phyloP scores from a whole-genome alignment of 2,329 filamentous ascomycete genomes.

The Cylindrodendrum hubeiense region DNA sequence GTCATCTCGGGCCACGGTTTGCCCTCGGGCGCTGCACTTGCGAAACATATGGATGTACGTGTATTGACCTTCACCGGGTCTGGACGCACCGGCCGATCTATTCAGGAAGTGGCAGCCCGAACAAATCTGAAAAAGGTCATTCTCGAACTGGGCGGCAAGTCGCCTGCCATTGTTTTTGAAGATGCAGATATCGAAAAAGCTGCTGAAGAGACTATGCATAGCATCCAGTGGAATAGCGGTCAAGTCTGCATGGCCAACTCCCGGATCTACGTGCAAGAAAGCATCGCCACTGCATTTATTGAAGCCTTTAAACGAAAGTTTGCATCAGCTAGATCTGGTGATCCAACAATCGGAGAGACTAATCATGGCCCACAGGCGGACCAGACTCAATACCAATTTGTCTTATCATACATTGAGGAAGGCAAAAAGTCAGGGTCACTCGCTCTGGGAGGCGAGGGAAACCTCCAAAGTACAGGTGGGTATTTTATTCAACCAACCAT shows the following conservation, averaged over 20 bases:
- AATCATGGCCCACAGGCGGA: conserved; percentile 35
- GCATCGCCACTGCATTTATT: conserved; percentile 50
- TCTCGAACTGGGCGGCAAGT: conserved; percentile 78
- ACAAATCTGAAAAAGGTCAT: conserved; percentile 75
- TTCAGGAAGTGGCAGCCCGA: conserved; percentile 78
- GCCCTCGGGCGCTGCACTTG: conserved; percentile 75
- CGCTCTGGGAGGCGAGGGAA: conserved; percentile 23
- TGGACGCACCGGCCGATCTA: conserved; percentile 75
- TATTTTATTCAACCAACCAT: conserved; percentile 36
- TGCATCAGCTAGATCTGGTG: conserved; percentile 5
- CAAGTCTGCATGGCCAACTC: conserved; percentile 72
- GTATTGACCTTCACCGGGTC: conserved; percentile 85
- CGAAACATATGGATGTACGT: conserved; percentile 75
- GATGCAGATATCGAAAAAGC: conserved; percentile 54
- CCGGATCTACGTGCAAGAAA: conserved; percentile 68
- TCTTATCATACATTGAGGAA: conserved; percentile 30
- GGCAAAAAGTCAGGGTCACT: conserved; percentile 29
- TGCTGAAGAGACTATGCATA: conserved; percentile 61
- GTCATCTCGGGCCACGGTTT: conserved; percentile 78
- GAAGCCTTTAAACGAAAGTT: conserved; percentile 21
- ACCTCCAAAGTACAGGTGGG: conserved; percentile 12
- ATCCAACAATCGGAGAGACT: conserved; percentile 10
- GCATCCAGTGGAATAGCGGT: conserved; percentile 66
- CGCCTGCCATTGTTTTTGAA: conserved; percentile 72
- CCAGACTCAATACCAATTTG: conserved; percentile 26